A percentile compares a stretch with the other conserved stretches of the same genome.
Conservation (phyloP, 2,329 filamentous ascomycete genomes). For the Claviceps sp. region DNA sequence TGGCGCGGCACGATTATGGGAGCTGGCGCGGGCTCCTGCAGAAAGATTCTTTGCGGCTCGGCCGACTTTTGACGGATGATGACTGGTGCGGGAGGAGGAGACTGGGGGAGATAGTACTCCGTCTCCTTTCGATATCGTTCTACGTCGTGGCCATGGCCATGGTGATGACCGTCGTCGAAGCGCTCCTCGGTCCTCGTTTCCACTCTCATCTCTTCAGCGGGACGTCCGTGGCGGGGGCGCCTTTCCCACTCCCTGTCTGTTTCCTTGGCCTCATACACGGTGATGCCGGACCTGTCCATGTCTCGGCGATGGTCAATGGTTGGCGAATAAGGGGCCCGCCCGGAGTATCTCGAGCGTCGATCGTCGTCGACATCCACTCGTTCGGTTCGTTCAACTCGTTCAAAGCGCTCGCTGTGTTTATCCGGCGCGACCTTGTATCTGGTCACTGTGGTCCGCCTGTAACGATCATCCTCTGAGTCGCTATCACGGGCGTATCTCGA, state of each 20-base stretch:
- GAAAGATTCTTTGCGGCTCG: slow-evolving; percentile 46
- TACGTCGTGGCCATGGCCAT: slow-evolving; percentile 36
- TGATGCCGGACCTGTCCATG: slow-evolving; percentile 16
- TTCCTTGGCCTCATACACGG: slow-evolving; percentile 22
- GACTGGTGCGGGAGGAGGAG: slow-evolving; percentile 36
- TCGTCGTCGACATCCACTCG: slow-evolving; percentile 32
- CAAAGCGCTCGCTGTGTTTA: slow-evolving; percentile 26
- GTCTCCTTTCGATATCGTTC: slow-evolving; percentile 49
- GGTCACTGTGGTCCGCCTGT: slow-evolving; percentile 34
- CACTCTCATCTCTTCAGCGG: slow-evolving; percentile 38
- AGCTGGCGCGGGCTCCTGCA: slow-evolving; percentile 42
- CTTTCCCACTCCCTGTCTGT: slow-evolving; percentile 31
- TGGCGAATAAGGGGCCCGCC: slow-evolving; percentile 25
- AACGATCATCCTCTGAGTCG: slow-evolving; percentile 31
- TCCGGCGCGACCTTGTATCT: slow-evolving; percentile 37
- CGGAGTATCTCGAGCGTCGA: slow-evolving; percentile 30
- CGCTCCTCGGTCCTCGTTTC: slow-evolving; percentile 40
- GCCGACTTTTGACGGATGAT: slow-evolving; percentile 42
- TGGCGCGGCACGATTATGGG: slow-evolving; percentile 36
- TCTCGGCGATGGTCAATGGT: slow-evolving; percentile 24
- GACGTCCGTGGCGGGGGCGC: slow-evolving; percentile 25
- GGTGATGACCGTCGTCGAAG: slow-evolving; percentile 29
- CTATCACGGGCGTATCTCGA: slow-evolving; percentile 22
- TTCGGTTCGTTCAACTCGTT: slow-evolving; percentile 24
- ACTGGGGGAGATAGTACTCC: slow-evolving; percentile 43